Evolutionary conservation across 1,284 basidiomycete genomes (phyloP), one percentile per base, ranked within the genome.

Genomic region (Trichosporon faecale): DNA sequence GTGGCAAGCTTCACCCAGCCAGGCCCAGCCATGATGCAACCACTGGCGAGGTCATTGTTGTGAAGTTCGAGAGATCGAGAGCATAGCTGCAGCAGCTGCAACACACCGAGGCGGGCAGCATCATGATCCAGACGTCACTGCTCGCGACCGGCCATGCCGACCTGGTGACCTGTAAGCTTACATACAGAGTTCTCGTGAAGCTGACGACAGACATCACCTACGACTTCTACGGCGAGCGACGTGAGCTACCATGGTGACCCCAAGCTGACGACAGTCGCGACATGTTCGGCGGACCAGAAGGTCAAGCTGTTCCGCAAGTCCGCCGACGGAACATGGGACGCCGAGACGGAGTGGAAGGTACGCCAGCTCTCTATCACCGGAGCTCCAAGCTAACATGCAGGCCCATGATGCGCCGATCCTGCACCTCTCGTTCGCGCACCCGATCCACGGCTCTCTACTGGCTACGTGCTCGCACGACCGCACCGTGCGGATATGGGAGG

Each of bases 401-500:
- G 94, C 94, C 16, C 94, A 95, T 81, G 93, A 94, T 76, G 93
- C 93, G 11, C 89, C 93, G 0, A 86, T 95, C 49, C 88, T 92
- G 8, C 90, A 88, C 80, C 77, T 95, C n/a, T 88, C 88, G 68
- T 96, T 93, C 90, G 92, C 92, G 1, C 93, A 95, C 78, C 93
- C 94, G 6, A 89, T 94, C 80, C 94, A 93, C 74, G 94, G 93
- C 11, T 88, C 89, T 1, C 87, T 96, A 68, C 85, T 96, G 68
- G 93, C 93, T 0, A 93, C 91, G 0, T 88, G 89, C 6, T 93
- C 91, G 0, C 93, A 93, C 77, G 94, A 97, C 82, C 88, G 94
- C 18, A 92, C 91, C 0, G 91, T 94, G 68, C 91, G 94, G 82
- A 88, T 96, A 21, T 96, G 93, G 93, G 93, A 95, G 79, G 91